Evolutionary conservation across 2,329 filamentous ascomycete genomes (phyloP).

Genomic region (Lasiodiplodia citricola): DNA sequence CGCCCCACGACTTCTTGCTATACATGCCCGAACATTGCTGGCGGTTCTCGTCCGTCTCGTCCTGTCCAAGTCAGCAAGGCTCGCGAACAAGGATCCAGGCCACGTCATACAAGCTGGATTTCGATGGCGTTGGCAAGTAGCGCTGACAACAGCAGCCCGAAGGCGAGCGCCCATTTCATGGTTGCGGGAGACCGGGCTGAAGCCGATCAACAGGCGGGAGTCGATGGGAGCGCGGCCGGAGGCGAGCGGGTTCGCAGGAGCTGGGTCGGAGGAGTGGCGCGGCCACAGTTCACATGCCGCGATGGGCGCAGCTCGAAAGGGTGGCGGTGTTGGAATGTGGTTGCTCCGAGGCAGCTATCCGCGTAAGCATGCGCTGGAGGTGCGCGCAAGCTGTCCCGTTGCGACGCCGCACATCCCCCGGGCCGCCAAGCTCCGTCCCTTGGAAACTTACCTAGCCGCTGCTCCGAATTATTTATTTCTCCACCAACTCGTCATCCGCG

Average conservation of each 20-base stretch:
- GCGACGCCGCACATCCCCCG: conserved; percentile 20
- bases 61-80: conserved; percentile 54
- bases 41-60: conserved; percentile 69
- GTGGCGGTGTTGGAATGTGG: conserved; percentile 6
- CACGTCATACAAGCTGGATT: conserved; percentile 38
- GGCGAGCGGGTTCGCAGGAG: background rate
- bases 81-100: conserved; percentile 23
- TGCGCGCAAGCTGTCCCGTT: conserved; percentile 24
- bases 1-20: conserved; percentile 86
- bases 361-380: conserved; percentile 19
- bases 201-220: conserved; percentile 4
- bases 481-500: background rate
- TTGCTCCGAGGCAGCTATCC: conserved; percentile 7
- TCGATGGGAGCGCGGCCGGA: background rate
- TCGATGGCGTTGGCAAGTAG: conserved; percentile 44
- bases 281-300: conserved; percentile 8
- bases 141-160: conserved; percentile 40
- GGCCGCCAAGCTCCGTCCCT: conserved; percentile 10
- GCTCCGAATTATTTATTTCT: conserved; percentile 12
- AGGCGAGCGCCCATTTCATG: conserved; percentile 43
- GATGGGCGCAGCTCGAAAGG: background rate
- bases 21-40: conserved; percentile 96
- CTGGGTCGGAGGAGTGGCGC: background rate
- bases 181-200: conserved; percentile 27
- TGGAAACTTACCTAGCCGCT: background rate